A percentile compares a stretch with the other conserved stretches of the same genome.
These are phyloP conservation scores for Trichoderma atroviride DNA, from an alignment of 2,329 filamentous ascomycete genomes.

Conservation along the genomic window DNA sequence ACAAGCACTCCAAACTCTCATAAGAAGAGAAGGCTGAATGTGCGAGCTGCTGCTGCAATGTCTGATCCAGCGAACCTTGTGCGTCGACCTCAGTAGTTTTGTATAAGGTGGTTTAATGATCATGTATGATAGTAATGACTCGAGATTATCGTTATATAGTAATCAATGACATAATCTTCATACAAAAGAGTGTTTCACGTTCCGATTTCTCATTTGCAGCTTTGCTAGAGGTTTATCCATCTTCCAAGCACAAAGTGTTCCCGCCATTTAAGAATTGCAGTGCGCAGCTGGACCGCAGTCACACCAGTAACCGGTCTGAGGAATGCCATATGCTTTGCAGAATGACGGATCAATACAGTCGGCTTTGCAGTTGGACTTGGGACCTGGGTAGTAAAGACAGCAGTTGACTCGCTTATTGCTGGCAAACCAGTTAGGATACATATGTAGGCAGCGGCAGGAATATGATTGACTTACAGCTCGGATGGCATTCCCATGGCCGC, in stretches of 20 bases:
- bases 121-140: conserved; percentile 5
- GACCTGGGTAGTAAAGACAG: not conserved
- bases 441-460: not conserved
- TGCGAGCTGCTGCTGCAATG: conserved; percentile 10
- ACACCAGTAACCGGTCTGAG: not conserved
- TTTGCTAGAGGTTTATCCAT: not conserved
- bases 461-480: not conserved
- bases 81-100: not conserved
- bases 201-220: not conserved
- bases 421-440: not conserved
- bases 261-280: not conserved
- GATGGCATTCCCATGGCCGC: not conserved
- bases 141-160: not conserved
- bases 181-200: not conserved
- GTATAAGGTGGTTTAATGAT: not conserved
- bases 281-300: not conserved
- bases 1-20: not conserved
- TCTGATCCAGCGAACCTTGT: conserved; percentile 7
- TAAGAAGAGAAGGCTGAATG: conserved; percentile 4
- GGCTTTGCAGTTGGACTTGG: not conserved
- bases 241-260: not conserved
- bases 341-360: not conserved
- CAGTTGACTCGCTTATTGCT: not conserved
- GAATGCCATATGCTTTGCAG: not conserved
- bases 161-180: conserved; percentile 9